These are phyloP conservation scores for Hirsutella minnesotensis DNA, from an alignment of 2,329 filamentous ascomycete genomes.

Conservation along the genomic window DNA sequence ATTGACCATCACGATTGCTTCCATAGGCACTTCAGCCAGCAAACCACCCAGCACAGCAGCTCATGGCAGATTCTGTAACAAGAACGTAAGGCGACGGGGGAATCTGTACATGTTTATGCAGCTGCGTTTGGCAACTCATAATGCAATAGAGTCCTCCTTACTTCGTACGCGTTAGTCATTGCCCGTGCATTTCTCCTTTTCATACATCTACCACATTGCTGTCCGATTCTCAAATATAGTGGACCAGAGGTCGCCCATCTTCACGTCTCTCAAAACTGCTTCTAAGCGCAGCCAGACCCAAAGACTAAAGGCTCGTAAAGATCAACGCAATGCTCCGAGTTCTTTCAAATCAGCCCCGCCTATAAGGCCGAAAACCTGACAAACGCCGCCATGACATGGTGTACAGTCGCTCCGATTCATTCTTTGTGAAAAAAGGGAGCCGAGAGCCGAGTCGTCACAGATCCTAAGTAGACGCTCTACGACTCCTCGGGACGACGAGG, in stretches of 20 bases:
- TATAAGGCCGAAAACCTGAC: slow-evolving; percentile 13
- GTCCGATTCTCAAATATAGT: background rate
- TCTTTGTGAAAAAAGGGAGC: slow-evolving; percentile 16
- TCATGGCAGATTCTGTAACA: too few species aligned
- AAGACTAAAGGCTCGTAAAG: slow-evolving; percentile 2
- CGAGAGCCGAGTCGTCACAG: slow-evolving; percentile 2
- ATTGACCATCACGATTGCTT: too few species aligned
- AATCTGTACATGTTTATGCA: too few species aligned
- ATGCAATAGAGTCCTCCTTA: too few species aligned
- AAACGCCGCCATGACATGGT: slow-evolving; percentile 29
- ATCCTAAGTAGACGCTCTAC: slow-evolving; percentile 13
- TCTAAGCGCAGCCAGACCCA: background rate
- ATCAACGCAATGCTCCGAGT: slow-evolving; percentile 17
- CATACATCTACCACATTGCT: background rate
- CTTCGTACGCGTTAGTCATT: background rate
- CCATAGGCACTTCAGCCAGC: too few species aligned
- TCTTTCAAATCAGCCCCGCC: slow-evolving; percentile 12
- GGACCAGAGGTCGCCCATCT: background rate
- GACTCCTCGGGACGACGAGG: slow-evolving; percentile 28
- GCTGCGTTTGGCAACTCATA: too few species aligned
- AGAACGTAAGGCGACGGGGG: too few species aligned
- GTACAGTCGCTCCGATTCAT: slow-evolving; percentile 23
- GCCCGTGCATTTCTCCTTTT: slow-evolving; percentile 1
- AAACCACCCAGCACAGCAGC: too few species aligned
- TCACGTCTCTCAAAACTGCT: background rate